A percentile compares a stretch with the other conserved stretches of the same genome.
phyloP scores from a whole-genome alignment of 2,329 filamentous ascomycete species.

The Colletotrichum sublineola region DNA sequence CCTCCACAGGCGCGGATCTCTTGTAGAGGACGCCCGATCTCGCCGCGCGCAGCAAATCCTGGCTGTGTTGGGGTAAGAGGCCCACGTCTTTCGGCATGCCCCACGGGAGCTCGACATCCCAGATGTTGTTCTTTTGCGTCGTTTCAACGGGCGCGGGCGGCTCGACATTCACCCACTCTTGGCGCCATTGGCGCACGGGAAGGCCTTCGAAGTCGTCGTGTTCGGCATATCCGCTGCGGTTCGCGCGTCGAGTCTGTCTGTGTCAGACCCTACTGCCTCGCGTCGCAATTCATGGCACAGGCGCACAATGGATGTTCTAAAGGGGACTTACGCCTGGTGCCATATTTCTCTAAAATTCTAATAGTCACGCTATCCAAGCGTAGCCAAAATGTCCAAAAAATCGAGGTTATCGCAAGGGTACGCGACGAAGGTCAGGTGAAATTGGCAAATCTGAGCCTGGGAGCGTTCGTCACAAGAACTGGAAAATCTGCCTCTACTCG shows the following conservation, averaged over 20 bases:
- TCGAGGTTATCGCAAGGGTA: constrained; percentile 2
- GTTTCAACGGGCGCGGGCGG: constrained; percentile 75
- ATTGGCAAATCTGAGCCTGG: background rate
- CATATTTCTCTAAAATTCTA: constrained; percentile 47
- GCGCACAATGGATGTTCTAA: background rate
- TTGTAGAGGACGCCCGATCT: constrained; percentile 84
- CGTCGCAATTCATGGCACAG: background rate
- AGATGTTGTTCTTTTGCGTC: constrained; percentile 73
- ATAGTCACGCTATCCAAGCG: constrained; percentile 15
- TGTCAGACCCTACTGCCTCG: constrained; percentile 48
- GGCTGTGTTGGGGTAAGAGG: constrained; percentile 81
- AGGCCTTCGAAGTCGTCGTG: constrained; percentile 78
- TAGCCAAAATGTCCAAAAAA: background rate
- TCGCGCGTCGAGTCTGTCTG: constrained; percentile 68
- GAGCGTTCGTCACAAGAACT: background rate
- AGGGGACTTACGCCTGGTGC: constrained; percentile 54
- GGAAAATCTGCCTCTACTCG: background rate
- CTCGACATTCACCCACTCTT: constrained; percentile 76
- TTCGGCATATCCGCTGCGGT: constrained; percentile 68
- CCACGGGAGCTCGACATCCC: constrained; percentile 80
- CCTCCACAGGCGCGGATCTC: constrained; percentile 72
- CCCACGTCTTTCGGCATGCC: constrained; percentile 89
- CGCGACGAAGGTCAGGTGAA: constrained; percentile 11
- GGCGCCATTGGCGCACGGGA: constrained; percentile 91
- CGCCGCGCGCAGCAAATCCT: constrained; percentile 85